These are phyloP conservation scores for Colletotrichum higginsianum DNA, from an alignment of 2,329 filamentous ascomycete species.

Conservation along the genomic window DNA sequence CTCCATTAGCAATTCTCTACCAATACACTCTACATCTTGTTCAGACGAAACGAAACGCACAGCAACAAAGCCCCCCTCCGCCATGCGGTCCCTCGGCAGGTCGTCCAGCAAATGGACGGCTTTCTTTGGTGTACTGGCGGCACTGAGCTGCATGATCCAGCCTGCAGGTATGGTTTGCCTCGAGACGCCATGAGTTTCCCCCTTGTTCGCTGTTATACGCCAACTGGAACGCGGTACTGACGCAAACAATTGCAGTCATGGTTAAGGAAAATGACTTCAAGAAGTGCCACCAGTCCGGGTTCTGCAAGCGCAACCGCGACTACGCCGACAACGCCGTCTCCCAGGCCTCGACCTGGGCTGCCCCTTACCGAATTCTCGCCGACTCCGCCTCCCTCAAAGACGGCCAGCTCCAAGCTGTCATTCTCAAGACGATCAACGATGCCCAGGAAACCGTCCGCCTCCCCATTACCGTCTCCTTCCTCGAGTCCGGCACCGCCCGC, in stretches of 20 bases:
- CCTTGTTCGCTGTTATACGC: neutral
- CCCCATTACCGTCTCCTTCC: constrained; percentile 88
- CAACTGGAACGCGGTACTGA: constrained; percentile 5
- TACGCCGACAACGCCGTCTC: constrained; percentile 84
- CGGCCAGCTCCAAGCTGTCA: constrained; percentile 82
- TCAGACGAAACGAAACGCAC: constrained; percentile 2
- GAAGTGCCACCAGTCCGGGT: constrained; percentile 94
- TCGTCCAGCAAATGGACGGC: constrained; percentile 76
- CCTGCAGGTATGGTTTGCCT: constrained; percentile 70
- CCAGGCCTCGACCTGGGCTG: constrained; percentile 77
- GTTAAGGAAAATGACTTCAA: constrained; percentile 99
- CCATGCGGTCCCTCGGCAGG: constrained; percentile 67
- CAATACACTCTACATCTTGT: neutral
- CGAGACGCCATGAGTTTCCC: constrained; percentile 20
- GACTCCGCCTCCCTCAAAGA: constrained; percentile 82
- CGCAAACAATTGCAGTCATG: constrained; percentile 66
- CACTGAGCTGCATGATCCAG: constrained; percentile 73
- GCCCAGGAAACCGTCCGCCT: constrained; percentile 80
- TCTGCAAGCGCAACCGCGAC: constrained; percentile 94
- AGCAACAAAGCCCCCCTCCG: constrained; percentile 44
- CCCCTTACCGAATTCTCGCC: constrained; percentile 84
- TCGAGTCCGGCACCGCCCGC: constrained; percentile 89
- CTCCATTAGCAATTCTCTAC: neutral
- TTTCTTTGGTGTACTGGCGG: constrained; percentile 71
- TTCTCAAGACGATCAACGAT: constrained; percentile 83